phyloP scores from a whole-genome alignment of 805 yeast species.

The Candida sphagnicola region DNA sequence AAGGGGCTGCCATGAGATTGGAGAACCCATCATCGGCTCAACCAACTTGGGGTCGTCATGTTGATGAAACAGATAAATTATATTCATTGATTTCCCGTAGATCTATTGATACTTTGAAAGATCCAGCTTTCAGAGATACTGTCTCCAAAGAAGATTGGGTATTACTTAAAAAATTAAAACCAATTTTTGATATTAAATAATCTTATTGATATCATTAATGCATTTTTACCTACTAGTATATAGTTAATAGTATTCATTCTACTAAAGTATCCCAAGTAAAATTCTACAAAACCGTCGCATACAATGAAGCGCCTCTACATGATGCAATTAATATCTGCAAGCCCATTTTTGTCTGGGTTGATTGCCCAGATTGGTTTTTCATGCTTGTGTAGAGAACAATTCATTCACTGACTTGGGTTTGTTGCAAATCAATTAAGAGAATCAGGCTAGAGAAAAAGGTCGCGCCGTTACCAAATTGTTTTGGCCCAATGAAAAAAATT shows the following conservation, averaged over 20 bases:
- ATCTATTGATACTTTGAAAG: constrained; percentile 95
- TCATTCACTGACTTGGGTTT: too few species aligned
- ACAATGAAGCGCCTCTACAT: too few species aligned
- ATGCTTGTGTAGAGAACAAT: too few species aligned
- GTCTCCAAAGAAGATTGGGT: constrained; percentile 97
- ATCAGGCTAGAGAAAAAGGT: neutral
- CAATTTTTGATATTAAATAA: constrained; percentile 78
- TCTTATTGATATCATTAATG: neutral
- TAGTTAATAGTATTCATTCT: neutral
- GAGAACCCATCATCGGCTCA: constrained; percentile 90
- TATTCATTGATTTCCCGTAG: constrained; percentile 88
- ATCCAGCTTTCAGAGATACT: constrained; percentile 93
- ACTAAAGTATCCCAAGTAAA: too few species aligned
- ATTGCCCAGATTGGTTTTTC: too few species aligned
- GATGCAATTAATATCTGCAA: too few species aligned
- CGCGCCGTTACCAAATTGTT: constrained; percentile 2
- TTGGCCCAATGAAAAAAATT: constrained; percentile 5
- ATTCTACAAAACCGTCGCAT: too few species aligned
- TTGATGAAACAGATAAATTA: constrained; percentile 85
- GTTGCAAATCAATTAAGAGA: too few species aligned
- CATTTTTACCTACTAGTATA: constrained; percentile 1
- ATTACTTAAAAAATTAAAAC: constrained; percentile 81
- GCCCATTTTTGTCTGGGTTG: too few species aligned
- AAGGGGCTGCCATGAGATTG: constrained; percentile 98
- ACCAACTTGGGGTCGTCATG: constrained; percentile 99